phyloP scores from a whole-genome alignment of 148 eudicot species.

The Rheum nobile region DNA sequence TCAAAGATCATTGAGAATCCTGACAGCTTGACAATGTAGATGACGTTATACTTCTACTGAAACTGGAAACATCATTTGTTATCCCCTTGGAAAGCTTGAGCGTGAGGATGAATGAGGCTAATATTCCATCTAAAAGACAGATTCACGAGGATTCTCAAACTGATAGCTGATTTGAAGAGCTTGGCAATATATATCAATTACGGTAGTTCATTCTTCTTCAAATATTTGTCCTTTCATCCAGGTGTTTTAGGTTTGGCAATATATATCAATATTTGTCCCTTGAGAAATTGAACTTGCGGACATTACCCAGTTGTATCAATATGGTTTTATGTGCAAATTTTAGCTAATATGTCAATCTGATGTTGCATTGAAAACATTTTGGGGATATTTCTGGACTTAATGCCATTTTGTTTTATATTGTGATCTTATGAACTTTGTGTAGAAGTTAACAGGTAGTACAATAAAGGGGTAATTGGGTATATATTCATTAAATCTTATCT shows the following conservation, averaged over 20 bases:
- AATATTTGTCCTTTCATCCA: background rate
- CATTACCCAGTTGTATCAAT: no score
- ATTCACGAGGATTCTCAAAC: background rate
- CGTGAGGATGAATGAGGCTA: background rate
- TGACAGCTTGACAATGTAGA: conserved; percentile 79
- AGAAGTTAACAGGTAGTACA: no score
- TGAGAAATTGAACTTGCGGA: background rate
- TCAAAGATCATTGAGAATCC: conserved; percentile 74
- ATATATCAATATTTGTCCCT: no score
- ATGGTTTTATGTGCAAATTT: no score
- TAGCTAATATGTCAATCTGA: no score
- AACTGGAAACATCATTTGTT: background rate
- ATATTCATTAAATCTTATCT: no score
- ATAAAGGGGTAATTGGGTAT: no score
- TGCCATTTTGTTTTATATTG: no score
- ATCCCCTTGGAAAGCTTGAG: background rate
- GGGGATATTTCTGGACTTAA: no score
- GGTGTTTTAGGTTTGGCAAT: background rate
- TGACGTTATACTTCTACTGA: background rate
- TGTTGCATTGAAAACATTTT: no score
- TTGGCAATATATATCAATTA: background rate
- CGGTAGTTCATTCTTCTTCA: background rate
- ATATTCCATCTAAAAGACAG: background rate
- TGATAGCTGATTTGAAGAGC: no score
- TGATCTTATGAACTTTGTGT: no score